Conservation (phyloP, 2,329 filamentous ascomycete species). For the Fusarium camptoceras region DNA sequence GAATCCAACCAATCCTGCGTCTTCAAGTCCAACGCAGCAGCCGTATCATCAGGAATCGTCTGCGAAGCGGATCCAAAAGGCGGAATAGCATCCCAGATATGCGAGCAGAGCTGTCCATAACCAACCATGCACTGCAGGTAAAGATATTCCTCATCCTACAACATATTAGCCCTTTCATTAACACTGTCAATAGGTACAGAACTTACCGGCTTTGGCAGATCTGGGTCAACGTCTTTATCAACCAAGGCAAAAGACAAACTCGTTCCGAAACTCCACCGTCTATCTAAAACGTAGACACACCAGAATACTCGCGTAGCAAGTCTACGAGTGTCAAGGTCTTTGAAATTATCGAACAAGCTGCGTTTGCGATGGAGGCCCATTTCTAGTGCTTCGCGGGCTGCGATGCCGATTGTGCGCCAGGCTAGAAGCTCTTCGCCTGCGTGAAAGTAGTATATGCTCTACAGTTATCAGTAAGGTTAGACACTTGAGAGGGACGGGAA, state of each 20-base stretch:
- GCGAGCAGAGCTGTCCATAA: conserved; percentile 59
- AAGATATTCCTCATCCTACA: conserved; percentile 48
- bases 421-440: conserved; percentile 62
- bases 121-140: conserved; percentile 62
- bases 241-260: conserved; percentile 61
- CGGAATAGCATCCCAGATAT: conserved; percentile 59
- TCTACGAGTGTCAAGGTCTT: conserved; percentile 46
- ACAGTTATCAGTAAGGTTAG: rapidly evolving
- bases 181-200: rapidly evolving
- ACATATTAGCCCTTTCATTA: not conserved
- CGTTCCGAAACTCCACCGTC: conserved; percentile 64
- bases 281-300: conserved; percentile 64
- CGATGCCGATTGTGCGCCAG: conserved; percentile 61
- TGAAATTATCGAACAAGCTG: conserved; percentile 56
- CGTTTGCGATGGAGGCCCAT: conserved; percentile 61
- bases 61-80: conserved; percentile 51
- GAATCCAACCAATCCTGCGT: conserved; percentile 60
- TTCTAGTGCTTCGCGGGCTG: conserved; percentile 59
- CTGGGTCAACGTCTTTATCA: conserved; percentile 62
- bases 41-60: conserved; percentile 54
- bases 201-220: conserved; percentile 57
- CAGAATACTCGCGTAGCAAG: conserved; percentile 59
- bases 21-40: conserved; percentile 55
- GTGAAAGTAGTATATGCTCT: conserved; percentile 59
- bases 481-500: rapidly evolving